A percentile compares a stretch with the other conserved stretches of the same genome.
Conservation (phyloP, 495 filamentous ascomycete species). For the Penicillium desertorum region DNA sequence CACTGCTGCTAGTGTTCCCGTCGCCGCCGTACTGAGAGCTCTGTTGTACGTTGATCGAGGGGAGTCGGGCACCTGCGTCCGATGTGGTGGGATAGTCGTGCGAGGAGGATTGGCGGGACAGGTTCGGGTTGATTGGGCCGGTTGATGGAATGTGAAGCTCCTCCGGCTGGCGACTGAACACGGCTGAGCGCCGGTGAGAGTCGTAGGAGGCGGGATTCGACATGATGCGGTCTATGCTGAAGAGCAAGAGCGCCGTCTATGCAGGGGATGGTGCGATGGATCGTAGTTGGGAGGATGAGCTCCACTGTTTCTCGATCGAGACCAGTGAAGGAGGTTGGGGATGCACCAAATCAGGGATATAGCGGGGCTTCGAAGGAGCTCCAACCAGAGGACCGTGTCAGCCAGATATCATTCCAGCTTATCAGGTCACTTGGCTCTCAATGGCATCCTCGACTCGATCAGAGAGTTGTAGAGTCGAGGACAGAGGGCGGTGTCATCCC, state of each 20-base stretch:
- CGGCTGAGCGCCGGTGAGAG: constrained; percentile 51
- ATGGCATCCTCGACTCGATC: constrained; percentile 20
- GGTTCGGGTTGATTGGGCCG: constrained; percentile 40
- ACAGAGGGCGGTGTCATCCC: constrained; percentile 10
- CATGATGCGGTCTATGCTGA: constrained; percentile 27
- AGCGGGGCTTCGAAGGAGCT: constrained; percentile 36
- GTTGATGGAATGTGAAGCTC: constrained; percentile 76
- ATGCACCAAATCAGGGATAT: neutral
- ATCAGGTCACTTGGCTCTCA: constrained; percentile 14
- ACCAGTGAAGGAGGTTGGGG: constrained; percentile 7
- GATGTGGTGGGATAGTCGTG: constrained; percentile 48
- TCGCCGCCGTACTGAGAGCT: constrained; percentile 53
- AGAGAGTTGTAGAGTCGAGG: neutral
- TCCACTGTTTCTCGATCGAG: constrained; percentile 20
- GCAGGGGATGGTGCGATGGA: constrained; percentile 19
- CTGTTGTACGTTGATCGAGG: constrained; percentile 67
- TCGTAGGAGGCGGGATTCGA: constrained; percentile 54
- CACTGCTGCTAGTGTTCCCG: constrained; percentile 31
- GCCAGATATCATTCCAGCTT: constrained; percentile 18
- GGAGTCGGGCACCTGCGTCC: constrained; percentile 43
- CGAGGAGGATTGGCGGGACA: constrained; percentile 49
- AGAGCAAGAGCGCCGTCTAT: constrained; percentile 17
- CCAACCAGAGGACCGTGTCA: constrained; percentile 31
- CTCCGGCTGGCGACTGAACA: constrained; percentile 58
- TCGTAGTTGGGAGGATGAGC: constrained; percentile 18